phyloP scores from a whole-genome alignment of 2,329 filamentous ascomycete species.

The Fusarium heterosporum region DNA sequence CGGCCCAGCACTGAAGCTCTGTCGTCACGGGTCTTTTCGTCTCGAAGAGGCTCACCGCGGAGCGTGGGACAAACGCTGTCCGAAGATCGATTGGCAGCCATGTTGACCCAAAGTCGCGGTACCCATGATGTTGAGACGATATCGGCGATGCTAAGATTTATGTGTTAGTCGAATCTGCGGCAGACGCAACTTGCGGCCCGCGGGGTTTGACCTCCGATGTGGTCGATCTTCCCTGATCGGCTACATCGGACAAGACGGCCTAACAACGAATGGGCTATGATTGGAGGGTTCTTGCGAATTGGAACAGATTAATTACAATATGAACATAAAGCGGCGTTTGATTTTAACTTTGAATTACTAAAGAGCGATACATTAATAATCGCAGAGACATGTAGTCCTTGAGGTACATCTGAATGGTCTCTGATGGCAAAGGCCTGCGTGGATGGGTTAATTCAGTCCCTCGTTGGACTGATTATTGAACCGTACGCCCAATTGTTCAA shows the following conservation, averaged over 20 bases:
- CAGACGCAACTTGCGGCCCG: conserved; percentile 11
- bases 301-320: not conserved
- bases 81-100: not conserved
- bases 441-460: not conserved
- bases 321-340: not conserved
- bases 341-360: too few species aligned
- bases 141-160: not conserved
- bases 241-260: not conserved
- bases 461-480: not conserved
- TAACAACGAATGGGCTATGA: not conserved
- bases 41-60: not conserved
- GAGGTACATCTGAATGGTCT: too few species aligned
- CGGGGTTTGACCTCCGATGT: conserved; percentile 34
- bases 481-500: not conserved
- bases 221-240: conserved; percentile 1
- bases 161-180: conserved; percentile 11
- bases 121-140: not conserved
- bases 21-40: conserved; percentile 28
- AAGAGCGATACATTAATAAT: not conserved
- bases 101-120: not conserved
- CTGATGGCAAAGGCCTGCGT: not conserved
- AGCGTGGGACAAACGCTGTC: conserved; percentile 28
- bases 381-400: not conserved
- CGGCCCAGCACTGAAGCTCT: conserved; percentile 13
- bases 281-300: not conserved